Base-by-base conservation (phyloP, 257 asterid genomes). In the Solanum pinnatisectum region DNA sequence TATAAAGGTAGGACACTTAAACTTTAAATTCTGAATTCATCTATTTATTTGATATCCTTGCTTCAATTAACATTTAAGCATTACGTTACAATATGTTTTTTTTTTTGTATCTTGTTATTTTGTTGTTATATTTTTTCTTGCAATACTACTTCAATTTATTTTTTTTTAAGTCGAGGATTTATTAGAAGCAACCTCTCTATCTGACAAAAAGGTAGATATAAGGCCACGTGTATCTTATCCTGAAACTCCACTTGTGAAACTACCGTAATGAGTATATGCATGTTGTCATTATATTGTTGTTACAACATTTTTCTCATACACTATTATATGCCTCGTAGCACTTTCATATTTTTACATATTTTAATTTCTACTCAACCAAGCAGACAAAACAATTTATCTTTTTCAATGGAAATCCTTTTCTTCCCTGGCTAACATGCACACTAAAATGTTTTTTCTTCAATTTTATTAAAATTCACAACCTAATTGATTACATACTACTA, bases 191-290 rank as follows among this genome's bases (percentile, higher is more conserved):
- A 65, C 32, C 8, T 63, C 0, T n/a, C 3, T 65, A 65, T 0
- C 4, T 0, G 5, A 56, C 4, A 65, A 2, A n/a, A 65, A 65
- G 8, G n/a, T 10, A 63, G 8, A 2, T 0, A 65, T 10, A 65
- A 65, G 3, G 1, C 0, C 33, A 2, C 3, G 4, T 10, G 14
- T 0, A 63, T 10, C 2, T 10, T 60, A 60, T 18, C 65, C n/a
- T 23, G 6, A 10, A 23, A 23, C 6, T 1, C 4, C 6, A 63
- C 4, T 4, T n/a, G 15, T 63, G 0, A 5, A n/a, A 63, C 1
- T 63, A 63, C 32, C 1, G 25, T 56, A 63, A 30, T 30, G 30
- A 30, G 30, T 30, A 0, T 60, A 4, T 4, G 30, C 7, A 63
- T n/a, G 14, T 63, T 63, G 0, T n/a, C 27, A 63, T 30, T 30